Evolutionary conservation across 2,329 filamentous ascomycete genomes (phyloP).

Genomic region (Neofusicoccum kwambonambiense): DNA sequence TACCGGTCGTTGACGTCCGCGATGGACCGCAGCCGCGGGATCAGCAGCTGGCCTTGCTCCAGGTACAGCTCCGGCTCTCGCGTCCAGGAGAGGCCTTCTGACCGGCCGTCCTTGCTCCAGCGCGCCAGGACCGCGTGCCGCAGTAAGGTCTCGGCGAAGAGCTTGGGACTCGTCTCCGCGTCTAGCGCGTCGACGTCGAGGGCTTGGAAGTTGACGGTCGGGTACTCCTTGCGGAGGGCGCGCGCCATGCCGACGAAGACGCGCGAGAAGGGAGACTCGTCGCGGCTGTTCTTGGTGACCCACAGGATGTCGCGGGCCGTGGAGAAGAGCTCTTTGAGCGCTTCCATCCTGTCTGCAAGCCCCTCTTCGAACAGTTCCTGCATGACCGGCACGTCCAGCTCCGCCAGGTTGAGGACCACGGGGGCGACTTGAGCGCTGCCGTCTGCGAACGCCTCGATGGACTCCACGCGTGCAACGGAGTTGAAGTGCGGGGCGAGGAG

Average conservation of each 20-base stretch:
- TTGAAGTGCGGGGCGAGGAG: no score
- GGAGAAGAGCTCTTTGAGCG: neutral
- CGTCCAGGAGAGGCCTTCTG: neutral
- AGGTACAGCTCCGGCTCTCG: neutral
- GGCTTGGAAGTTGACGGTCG: constrained; percentile 22
- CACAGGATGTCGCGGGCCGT: no score
- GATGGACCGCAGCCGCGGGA: neutral
- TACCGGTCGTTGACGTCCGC: neutral
- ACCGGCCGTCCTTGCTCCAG: no score
- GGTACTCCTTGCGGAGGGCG: constrained; percentile 19
- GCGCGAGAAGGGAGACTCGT: neutral
- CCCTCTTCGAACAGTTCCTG: neutral
- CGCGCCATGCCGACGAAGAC: constrained; percentile 23
- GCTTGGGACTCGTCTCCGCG: no score
- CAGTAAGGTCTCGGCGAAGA: no score
- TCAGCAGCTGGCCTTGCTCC: neutral
- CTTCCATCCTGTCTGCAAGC: neutral
- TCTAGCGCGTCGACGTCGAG: constrained; percentile 22
- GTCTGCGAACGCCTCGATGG: no score
- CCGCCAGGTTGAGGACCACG: neutral
- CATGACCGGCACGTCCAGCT: neutral
- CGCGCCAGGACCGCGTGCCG: no score
- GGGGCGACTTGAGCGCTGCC: no score
- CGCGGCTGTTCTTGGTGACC: neutral
- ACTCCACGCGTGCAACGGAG: no score